These are phyloP conservation scores for Barnettozyma siamensis DNA, from an alignment of 805 yeast species.

Conservation along the genomic window DNA sequence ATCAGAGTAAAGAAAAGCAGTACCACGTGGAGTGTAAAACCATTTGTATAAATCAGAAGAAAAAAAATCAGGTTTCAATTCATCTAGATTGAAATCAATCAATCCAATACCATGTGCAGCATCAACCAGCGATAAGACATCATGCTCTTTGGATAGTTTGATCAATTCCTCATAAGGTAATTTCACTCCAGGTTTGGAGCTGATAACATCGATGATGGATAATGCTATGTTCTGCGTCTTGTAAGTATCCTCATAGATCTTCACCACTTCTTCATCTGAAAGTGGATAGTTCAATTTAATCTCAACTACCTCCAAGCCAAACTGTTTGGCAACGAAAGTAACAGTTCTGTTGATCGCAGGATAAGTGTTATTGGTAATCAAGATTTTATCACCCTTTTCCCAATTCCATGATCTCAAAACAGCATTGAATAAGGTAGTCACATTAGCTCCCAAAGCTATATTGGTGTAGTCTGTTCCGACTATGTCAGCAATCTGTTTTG, in stretches of 20 bases:
- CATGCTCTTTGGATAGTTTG: slow-evolving; percentile 38
- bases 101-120: slow-evolving; percentile 70
- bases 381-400: slow-evolving; percentile 38
- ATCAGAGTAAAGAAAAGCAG: slow-evolving; percentile 54
- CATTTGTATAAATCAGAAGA: slow-evolving; percentile 66
- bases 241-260: slow-evolving; percentile 26
- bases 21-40: slow-evolving; percentile 53
- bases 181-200: slow-evolving; percentile 58
- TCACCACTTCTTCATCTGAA: slow-evolving; percentile 35
- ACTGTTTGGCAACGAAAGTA: slow-evolving; percentile 20
- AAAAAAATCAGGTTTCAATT: slow-evolving; percentile 52
- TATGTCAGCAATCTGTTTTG: slow-evolving; percentile 33
- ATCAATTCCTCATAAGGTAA: slow-evolving; percentile 51
- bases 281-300: slow-evolving; percentile 40
- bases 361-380: slow-evolving; percentile 18
- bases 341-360: slow-evolving; percentile 10
- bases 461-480: slow-evolving; percentile 40
- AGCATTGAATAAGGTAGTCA: slow-evolving; percentile 51
- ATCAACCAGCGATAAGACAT: slow-evolving; percentile 53
- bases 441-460: slow-evolving; percentile 48
- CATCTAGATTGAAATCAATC: slow-evolving; percentile 36
- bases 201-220: slow-evolving; percentile 51
- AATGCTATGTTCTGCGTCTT: slow-evolving; percentile 28
- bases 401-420: slow-evolving; percentile 48
- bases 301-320: slow-evolving; percentile 31